Percentiles rank a stretch among this genome's conserved stretches.
These are phyloP conservation scores for Eremomyces bilateralis DNA, from an alignment of 495 filamentous ascomycete genomes.

Conservation along the genomic window DNA sequence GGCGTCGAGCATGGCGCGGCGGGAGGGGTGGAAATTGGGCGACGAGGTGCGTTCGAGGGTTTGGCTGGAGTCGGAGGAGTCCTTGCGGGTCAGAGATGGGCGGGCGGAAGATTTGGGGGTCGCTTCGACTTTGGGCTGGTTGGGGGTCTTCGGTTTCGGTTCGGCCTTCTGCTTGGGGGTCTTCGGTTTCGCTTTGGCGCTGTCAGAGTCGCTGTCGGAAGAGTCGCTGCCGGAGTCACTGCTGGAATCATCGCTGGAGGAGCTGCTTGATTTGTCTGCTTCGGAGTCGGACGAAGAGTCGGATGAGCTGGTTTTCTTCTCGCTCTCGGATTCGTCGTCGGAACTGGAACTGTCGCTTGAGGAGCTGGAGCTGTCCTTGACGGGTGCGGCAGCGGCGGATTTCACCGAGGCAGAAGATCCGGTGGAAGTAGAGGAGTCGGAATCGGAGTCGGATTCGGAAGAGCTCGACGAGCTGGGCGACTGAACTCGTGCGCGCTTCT, in stretches of 20 bases:
- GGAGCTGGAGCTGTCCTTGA: constrained; percentile 4
- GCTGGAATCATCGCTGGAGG: not conserved
- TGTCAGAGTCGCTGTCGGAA: not conserved
- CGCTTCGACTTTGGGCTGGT: too few species aligned
- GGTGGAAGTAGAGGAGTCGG: not conserved
- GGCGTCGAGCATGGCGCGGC: too few species aligned
- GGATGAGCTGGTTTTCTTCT: too few species aligned
- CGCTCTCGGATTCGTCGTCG: constrained; percentile 4
- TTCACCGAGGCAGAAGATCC: not conserved
- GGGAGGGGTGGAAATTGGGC: constrained; percentile 2
- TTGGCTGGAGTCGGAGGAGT: constrained; percentile 14
- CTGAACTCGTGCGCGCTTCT: too few species aligned
- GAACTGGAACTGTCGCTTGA: too few species aligned
- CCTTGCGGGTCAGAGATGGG: too few species aligned
- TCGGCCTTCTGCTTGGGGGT: constrained; percentile 1
- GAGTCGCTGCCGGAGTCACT: constrained; percentile 1
- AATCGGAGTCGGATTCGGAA: constrained; percentile 1
- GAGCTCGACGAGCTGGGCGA: too few species aligned
- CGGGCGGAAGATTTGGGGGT: too few species aligned
- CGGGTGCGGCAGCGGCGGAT: constrained; percentile 2
- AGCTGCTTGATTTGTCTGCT: too few species aligned
- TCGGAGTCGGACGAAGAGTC: constrained; percentile 1
- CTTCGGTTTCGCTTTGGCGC: not conserved
- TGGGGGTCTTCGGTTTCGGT: constrained; percentile 1
- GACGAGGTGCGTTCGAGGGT: constrained; percentile 11